A percentile compares a stretch with the other conserved stretches of the same genome.
Conservation (phyloP, 2,329 filamentous ascomycete genomes). For the Ophiostoma sp. region DNA sequence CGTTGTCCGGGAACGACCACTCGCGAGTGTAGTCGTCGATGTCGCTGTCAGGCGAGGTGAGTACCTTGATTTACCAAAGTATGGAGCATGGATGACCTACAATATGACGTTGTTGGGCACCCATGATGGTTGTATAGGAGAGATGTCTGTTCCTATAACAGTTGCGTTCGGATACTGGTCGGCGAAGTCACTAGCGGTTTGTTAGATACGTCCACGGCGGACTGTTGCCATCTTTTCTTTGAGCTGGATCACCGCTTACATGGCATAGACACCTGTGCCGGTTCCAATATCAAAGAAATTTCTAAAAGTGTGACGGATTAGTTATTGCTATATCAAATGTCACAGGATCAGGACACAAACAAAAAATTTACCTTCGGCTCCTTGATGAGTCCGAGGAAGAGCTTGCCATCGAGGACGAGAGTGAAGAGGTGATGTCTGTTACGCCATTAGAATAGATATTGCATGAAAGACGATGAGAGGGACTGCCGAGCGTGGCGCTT, state of each 20-base stretch:
- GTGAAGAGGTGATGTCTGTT: background rate
- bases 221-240: background rate
- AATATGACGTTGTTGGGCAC: constrained; percentile 57
- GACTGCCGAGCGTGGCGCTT: too few species aligned
- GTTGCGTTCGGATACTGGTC: constrained; percentile 46
- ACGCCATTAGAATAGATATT: background rate
- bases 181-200: constrained; percentile 46
- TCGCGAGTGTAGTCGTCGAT: constrained; percentile 61
- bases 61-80: background rate
- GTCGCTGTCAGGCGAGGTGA: constrained; percentile 36
- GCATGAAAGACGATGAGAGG: too few species aligned
- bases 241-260: background rate
- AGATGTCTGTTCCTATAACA: constrained; percentile 58
- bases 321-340: background rate
- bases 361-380: background rate
- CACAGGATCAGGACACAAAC: too few species aligned
- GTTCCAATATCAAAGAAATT: constrained; percentile 44
- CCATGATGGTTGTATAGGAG: constrained; percentile 57
- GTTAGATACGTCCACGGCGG: too few species aligned
- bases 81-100: background rate
- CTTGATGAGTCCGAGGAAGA: background rate
- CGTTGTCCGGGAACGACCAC: constrained; percentile 47
- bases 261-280: constrained; percentile 17
- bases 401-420: background rate
- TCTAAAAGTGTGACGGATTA: constrained; percentile 20